phyloP scores from a whole-genome alignment of 495 filamentous ascomycete species.

The Penicillium flavigenum region DNA sequence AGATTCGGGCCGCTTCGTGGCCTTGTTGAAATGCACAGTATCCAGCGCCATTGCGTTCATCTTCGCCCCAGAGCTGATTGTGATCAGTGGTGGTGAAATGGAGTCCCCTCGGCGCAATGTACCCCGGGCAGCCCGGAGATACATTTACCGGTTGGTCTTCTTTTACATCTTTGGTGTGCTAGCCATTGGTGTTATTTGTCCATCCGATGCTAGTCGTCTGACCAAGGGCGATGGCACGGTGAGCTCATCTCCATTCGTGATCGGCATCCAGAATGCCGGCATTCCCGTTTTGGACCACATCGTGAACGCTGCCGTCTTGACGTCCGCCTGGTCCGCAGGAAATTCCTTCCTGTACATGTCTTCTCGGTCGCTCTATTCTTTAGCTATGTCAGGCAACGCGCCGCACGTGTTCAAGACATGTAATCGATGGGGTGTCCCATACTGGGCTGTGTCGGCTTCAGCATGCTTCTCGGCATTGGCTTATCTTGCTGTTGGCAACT shows the following conservation, averaged over 20 bases:
- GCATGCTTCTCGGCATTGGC: constrained; percentile 36
- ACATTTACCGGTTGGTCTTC: constrained; percentile 82
- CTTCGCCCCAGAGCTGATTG: constrained; percentile 55
- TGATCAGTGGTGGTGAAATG: constrained; percentile 65
- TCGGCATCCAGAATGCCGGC: constrained; percentile 59
- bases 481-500: constrained; percentile 38
- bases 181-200: constrained; percentile 57
- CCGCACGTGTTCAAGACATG: constrained; percentile 50
- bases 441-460: constrained; percentile 39
- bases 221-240: constrained; percentile 48
- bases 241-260: constrained; percentile 59
- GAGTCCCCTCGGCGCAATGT: constrained; percentile 74
- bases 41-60: constrained; percentile 55
- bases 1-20: constrained; percentile 46
- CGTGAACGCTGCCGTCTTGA: constrained; percentile 76
- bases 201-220: constrained; percentile 52
- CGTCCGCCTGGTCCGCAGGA: constrained; percentile 66
- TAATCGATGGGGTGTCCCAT: constrained; percentile 51
- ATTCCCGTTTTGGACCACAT: constrained; percentile 68
- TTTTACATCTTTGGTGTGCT: constrained; percentile 68
- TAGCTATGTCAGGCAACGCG: constrained; percentile 54
- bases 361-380: constrained; percentile 61
- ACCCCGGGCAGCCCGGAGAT: constrained; percentile 72
- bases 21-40: constrained; percentile 43
- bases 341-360: constrained; percentile 83